Base-by-base conservation (phyloP, 495 filamentous ascomycete species). In the Usnea hakonensis region DNA sequence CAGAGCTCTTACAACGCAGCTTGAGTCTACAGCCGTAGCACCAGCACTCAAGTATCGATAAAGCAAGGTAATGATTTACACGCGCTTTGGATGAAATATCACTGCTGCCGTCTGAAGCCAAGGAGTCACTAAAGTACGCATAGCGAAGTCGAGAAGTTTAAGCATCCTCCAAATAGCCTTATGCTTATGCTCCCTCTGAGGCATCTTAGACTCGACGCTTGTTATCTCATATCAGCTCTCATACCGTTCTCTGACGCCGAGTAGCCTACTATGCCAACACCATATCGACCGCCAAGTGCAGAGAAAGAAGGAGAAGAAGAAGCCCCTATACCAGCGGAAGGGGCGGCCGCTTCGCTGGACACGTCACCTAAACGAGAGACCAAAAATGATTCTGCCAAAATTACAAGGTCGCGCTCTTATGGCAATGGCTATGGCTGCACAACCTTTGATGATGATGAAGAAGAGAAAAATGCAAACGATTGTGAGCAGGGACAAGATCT, bases 401-500 rank as follows among this genome's bases (percentile, higher is more conserved):
- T 62, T 38, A 38, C 37, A 26, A 62, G 38, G 33, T 62, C 65
- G 43, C 44, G 41, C 40, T 68, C 63, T 2, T 59, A 55, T 30
- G 60, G 60, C 17, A 55, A 70, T 54, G 60, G 57, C 14, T 57
- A 67, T 57, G 57, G 65, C 26, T 68, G 48, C 50, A 57, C 37
- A 10, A 32, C 46, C 9, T 48, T 52, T n/a, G 38, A 54, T n/a
- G 57, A 64, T 2, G 64, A 68, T 28, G 61, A 61, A 19, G 33
- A 44, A 17, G 61, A 61, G 14, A 26, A 44, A 17, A 32, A 23
- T 28, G 7, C 63, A 14, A 57, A 55, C 32, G 55, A 41, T 32
- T 21, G 17, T 21, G 55, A 41, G 16, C 26, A 57, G 6, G 55
- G 43, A 30, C 41, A 58, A n/a, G 26, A 38, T 10, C 44, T 40